These are phyloP conservation scores for Malassezia restricta DNA, from an alignment of 1,284 basidiomycete genomes.

Conservation along the genomic window DNA sequence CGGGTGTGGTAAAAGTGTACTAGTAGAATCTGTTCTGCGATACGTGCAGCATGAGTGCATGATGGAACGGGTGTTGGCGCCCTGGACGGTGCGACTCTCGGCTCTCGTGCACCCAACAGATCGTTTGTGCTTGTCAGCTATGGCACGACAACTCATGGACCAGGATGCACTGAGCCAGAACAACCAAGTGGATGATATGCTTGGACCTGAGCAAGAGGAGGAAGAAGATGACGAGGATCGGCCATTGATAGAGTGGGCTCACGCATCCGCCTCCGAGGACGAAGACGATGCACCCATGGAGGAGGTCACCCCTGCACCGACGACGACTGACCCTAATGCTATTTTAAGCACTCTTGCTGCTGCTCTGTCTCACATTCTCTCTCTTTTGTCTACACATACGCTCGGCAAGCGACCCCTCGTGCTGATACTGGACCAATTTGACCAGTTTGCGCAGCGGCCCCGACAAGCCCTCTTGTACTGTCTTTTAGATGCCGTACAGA, in stretches of 20 bases:
- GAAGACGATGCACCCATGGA: background rate
- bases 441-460: conserved; percentile 31
- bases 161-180: conserved; percentile 28
- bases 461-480: conserved; percentile 43
- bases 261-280: background rate
- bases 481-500: conserved; percentile 42
- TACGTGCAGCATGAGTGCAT: conserved; percentile 1
- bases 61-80: background rate
- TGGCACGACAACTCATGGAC: conserved; percentile 37
- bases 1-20: conserved; percentile 28
- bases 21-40: conserved; percentile 29
- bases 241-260: background rate
- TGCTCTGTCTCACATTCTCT: conserved; percentile 31
- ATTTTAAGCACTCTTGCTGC: conserved; percentile 21
- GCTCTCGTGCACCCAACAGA: conserved; percentile 33
- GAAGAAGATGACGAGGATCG: conserved; percentile 8
- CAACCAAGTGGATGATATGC: background rate
- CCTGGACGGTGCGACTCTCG: conserved; percentile 23
- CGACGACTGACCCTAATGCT: background rate
- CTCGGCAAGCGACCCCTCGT: conserved; percentile 25
- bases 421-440: conserved; percentile 37
- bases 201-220: background rate
- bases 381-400: conserved; percentile 16
- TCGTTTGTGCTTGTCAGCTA: conserved; percentile 31
- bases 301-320: background rate